Percentiles rank a stretch among this genome's conserved stretches.
phyloP scores from a whole-genome alignment of 2,329 filamentous ascomycete species.

The Hirsutella rhossiliensis region DNA sequence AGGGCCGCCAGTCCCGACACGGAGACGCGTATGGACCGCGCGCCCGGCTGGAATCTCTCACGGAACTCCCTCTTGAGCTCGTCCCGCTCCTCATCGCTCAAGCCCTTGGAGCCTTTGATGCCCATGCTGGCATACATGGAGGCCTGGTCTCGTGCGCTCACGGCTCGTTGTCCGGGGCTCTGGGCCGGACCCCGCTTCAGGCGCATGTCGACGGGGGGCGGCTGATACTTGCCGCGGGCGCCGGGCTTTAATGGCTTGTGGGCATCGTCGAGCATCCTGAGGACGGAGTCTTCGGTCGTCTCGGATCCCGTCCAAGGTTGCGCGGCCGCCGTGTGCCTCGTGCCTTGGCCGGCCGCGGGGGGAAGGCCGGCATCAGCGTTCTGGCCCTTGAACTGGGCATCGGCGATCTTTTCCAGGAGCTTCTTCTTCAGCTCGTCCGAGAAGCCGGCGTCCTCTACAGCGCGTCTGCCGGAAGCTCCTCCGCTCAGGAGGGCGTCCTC shows the following conservation, averaged over 20 bases:
- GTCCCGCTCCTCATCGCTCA: slow-evolving; percentile 63
- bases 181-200: slow-evolving; percentile 25
- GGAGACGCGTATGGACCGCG: slow-evolving; percentile 61
- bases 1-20: slow-evolving; percentile 69
- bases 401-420: slow-evolving; percentile 43
- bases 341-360: slow-evolving; percentile 53
- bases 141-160: slow-evolving; percentile 45
- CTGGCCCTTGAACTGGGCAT: slow-evolving; percentile 40
- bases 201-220: slow-evolving; percentile 40
- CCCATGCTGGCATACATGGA: slow-evolving; percentile 37
- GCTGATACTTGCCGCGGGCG: slow-evolving; percentile 32
- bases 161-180: slow-evolving; percentile 34
- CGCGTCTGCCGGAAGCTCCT: slow-evolving; percentile 45
- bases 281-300: slow-evolving; percentile 56
- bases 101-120: slow-evolving; percentile 31
- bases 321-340: slow-evolving; percentile 54
- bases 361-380: slow-evolving; percentile 35
- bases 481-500: slow-evolving; percentile 49
- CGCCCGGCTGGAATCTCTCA: slow-evolving; percentile 66
- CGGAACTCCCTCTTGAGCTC: slow-evolving; percentile 61
- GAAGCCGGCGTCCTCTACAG: slow-evolving; percentile 51
- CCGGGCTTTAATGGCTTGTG: slow-evolving; percentile 52
- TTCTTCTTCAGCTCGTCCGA: slow-evolving; percentile 48
- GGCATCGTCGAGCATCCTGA: slow-evolving; percentile 77
- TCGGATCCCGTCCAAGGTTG: slow-evolving; percentile 73